Conservation (phyloP, 768 basidiomycete genomes). For the Cystobasidium ongulense region DNA sequence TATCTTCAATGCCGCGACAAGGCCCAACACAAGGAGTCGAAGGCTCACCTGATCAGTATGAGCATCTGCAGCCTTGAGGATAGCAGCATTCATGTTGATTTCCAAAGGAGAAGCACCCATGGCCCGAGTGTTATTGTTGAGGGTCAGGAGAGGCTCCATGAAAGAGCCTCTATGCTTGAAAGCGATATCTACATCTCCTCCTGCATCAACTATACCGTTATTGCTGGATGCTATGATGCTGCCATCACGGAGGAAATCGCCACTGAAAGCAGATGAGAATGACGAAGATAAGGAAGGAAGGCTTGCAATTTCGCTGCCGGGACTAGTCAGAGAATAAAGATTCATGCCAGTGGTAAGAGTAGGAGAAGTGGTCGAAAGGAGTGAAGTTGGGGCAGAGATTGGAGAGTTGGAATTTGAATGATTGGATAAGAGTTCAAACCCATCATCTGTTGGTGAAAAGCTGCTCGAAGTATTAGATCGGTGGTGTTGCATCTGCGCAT, state of each 20-base stretch:
- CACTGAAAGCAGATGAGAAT: constrained; percentile 5
- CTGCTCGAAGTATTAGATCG: neutral
- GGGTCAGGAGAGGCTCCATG: constrained; percentile 4
- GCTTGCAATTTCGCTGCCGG: neutral
- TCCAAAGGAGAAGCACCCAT: neutral
- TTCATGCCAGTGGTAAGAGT: neutral
- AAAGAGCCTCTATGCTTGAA: constrained; percentile 13
- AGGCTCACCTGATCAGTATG: constrained; percentile 12
- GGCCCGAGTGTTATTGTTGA: neutral
- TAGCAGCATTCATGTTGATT: neutral
- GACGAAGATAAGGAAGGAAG: constrained; percentile 10
- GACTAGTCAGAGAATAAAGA: neutral
- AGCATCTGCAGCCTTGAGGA: constrained; percentile 14
- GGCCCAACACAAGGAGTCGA: too few relatives aligned
- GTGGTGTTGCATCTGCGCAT: neutral
- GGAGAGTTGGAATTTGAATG: neutral
- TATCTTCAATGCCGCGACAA: too few relatives aligned
- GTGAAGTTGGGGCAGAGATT: neutral
- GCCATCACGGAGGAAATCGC: neutral
- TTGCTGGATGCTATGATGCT: too few relatives aligned
- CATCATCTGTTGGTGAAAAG: neutral
- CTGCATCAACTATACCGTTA: neutral
- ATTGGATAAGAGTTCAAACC: neutral
- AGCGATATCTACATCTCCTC: neutral
- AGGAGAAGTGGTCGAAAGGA: neutral